These are phyloP conservation scores for Cladosporium sp. DNA, from an alignment of 2,329 filamentous ascomycete species.

Conservation along the genomic window DNA sequence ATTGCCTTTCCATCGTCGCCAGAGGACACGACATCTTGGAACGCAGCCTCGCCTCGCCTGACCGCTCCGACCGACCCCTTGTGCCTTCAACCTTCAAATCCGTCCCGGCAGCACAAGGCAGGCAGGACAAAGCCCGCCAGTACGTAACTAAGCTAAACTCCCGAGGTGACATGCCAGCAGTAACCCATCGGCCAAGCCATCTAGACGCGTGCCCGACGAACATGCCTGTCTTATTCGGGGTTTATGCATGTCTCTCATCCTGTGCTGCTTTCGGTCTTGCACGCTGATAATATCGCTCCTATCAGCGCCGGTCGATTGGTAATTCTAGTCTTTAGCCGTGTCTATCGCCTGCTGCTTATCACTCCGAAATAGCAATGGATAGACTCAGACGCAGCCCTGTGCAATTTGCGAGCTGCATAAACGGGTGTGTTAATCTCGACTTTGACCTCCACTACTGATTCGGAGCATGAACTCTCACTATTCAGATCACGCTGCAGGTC, in stretches of 20 bases:
- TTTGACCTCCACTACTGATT: background rate
- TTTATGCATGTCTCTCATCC: background rate
- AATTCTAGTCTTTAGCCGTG: background rate
- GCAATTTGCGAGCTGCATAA: background rate
- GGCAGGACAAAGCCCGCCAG: background rate
- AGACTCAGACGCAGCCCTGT: background rate
- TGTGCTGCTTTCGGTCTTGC: background rate
- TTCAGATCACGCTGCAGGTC: background rate
- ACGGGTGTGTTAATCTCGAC: background rate
- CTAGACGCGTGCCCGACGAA: background rate
- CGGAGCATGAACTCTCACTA: background rate
- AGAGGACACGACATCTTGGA: background rate
- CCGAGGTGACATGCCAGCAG: background rate
- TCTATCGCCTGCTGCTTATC: background rate
- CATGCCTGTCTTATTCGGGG: background rate
- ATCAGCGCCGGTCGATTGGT: background rate
- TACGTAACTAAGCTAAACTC: background rate
- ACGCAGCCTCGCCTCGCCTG: background rate
- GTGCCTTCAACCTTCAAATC: background rate
- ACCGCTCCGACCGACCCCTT: background rate
- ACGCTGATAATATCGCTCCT: background rate
- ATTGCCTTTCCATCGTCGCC: background rate
- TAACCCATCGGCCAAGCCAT: background rate
- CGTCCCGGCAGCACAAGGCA: background rate
- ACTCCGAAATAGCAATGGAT: background rate